phyloP scores from a whole-genome alignment of 805 yeast genomes.

The Cyberlindnera euphorbiae region DNA sequence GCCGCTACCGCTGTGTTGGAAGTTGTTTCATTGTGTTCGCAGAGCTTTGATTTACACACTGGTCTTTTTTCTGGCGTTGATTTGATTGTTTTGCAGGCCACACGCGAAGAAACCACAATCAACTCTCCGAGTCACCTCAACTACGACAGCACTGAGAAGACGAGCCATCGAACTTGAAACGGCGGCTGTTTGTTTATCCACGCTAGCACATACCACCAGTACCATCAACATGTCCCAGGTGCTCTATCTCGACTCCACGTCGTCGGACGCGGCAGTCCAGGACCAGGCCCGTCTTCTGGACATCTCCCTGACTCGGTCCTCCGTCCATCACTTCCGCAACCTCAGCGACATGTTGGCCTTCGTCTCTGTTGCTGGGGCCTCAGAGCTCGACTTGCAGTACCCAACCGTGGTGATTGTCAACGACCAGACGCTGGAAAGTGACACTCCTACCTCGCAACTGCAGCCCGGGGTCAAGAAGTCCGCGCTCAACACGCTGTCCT shows the following conservation, averaged over 20 bases:
- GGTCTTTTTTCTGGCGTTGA: no score
- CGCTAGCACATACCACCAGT: no score
- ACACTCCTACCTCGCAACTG: not conserved
- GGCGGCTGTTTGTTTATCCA: no score
- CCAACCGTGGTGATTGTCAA: conserved; percentile 24
- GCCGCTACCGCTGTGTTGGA: no score
- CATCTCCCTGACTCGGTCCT: conserved; percentile 6
- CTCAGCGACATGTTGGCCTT: conserved; percentile 14
- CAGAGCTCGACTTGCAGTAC: conserved; percentile 25
- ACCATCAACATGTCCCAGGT: conserved; percentile 24
- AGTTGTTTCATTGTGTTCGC: no score
- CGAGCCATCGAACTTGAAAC: no score
- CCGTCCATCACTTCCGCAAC: conserved; percentile 12
- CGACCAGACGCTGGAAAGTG: conserved; percentile 5
- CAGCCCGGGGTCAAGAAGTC: conserved; percentile 1
- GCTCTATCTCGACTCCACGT: conserved; percentile 17
- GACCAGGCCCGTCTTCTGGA: conserved; percentile 16
- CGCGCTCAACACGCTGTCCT: conserved; percentile 14
- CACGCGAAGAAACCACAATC: no score
- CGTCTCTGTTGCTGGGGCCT: conserved; percentile 21
- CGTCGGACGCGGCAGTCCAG: conserved; percentile 6
- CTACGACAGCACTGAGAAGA: no score
- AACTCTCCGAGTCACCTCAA: no score
- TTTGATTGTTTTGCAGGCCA: no score
- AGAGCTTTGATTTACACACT: no score